A percentile compares a stretch with the other conserved stretches of the same genome.
phyloP scores from a whole-genome alignment of 164 flowering plant species.

The Piper betle region DNA sequence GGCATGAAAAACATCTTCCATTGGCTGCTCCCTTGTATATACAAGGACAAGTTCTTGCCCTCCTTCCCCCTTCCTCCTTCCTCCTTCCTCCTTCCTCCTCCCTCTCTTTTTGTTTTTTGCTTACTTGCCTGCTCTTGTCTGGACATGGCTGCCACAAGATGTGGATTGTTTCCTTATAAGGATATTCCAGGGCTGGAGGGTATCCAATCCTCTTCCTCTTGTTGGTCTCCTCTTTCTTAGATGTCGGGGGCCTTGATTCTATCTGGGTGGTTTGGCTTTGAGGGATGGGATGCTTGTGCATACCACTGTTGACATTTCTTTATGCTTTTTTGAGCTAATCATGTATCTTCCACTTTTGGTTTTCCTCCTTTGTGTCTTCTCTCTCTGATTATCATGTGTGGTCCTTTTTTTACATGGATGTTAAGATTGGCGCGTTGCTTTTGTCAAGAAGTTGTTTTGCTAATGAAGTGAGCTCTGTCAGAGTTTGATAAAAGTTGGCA shows the following conservation, averaged over 20 bases:
- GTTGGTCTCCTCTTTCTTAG: not conserved
- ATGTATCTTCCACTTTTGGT: too few relatives aligned
- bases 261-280: not conserved
- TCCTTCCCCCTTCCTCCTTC: slow-evolving; percentile 1
- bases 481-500: too few relatives aligned
- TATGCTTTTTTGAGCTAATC: too few relatives aligned
- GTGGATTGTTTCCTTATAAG: not conserved
- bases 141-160: not conserved
- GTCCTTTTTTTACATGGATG: too few relatives aligned
- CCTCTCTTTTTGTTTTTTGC: not conserved
- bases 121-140: not conserved
- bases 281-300: not conserved
- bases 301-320: too few relatives aligned
- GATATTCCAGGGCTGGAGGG: not conserved
- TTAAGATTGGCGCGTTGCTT: too few relatives aligned
- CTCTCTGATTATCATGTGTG: too few relatives aligned
- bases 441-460: too few relatives aligned
- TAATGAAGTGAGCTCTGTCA: too few relatives aligned
- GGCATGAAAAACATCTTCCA: not conserved
- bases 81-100: not conserved
- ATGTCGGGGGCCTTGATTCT: not conserved
- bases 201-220: not conserved
- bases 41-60: not conserved
- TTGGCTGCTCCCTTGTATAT: slow-evolving; percentile 1
- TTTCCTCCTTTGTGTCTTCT: too few relatives aligned